Evolutionary conservation across 352 stramenopile species (phyloP), one percentile per base, ranked within the genome.

Genomic region (Pythium aquatile): DNA sequence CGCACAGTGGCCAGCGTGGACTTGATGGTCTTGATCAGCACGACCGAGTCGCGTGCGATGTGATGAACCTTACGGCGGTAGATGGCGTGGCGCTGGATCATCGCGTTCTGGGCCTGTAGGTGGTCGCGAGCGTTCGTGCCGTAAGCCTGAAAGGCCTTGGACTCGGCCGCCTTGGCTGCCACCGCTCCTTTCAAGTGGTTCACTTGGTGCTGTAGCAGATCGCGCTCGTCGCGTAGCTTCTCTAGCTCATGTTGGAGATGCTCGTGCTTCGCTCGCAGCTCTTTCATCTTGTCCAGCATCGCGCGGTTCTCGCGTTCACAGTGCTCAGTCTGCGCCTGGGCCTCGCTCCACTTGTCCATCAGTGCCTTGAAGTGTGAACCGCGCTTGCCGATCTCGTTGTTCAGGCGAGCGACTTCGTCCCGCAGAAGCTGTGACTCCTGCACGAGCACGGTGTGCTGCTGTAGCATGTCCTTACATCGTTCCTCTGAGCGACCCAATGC

Each of bases 111-210:
- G 20, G 66, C 61, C 57, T 90, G 81, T 33, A 90, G 59, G 55
- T 89, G 79, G 29, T 90, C 83, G 6, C 83, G 69, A 14, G 78
- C 81, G 26, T 83, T 88, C 16, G 63, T 73, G 20, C 80, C 81
- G 29, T 91, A 91, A 2, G 84, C 73, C 49, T 91, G 83, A 51
- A 91, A 91, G 1, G 83, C 81, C 42, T 83, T 86, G 3, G 81
- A 80, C 64, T 93, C 81, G 11, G 84, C 84, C 10, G 70, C 67
- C 66, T 91, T 93, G 13, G 84, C 84, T 0, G 84, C 83, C 28
- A 91, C 84, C 0, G 80, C 75, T 0, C 81, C 84, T 71, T 93
- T 93, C 6, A 93, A 60, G 33, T 88, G 79, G 55, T 90, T 87
- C 17, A 81, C 68, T 42, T 89, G 79, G 58, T 86, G 78, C 65